Evolutionary conservation across 495 filamentous ascomycete species (phyloP).

Genomic region (Trichoderma orchidacearum): DNA sequence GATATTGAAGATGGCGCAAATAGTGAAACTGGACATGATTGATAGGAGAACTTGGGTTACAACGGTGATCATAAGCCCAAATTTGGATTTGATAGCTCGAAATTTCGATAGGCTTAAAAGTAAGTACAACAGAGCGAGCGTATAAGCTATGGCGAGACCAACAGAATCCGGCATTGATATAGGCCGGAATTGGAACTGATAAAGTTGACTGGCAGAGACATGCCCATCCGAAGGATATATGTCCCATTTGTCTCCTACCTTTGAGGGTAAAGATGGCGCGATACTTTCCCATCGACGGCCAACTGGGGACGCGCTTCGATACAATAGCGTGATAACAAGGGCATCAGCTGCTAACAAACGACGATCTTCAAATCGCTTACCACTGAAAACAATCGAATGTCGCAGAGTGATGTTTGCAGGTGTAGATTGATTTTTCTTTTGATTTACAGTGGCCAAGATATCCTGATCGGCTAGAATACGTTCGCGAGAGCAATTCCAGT

Average conservation of each 20-base stretch:
- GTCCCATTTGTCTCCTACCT: constrained; percentile 34
- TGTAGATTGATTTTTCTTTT: constrained; percentile 34
- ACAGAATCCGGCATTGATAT: constrained; percentile 46
- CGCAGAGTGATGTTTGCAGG: constrained; percentile 54
- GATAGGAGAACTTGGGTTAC: constrained; percentile 52
- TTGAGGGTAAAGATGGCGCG: constrained; percentile 29
- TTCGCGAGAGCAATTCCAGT: constrained; percentile 51
- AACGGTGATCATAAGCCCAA: constrained; percentile 53
- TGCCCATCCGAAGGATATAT: constrained; percentile 44
- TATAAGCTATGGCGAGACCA: constrained; percentile 45
- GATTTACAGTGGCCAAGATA: constrained; percentile 51
- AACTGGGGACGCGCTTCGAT: constrained; percentile 41
- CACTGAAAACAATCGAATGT: constrained; percentile 62
- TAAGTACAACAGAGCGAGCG: constrained; percentile 42
- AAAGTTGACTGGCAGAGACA: constrained; percentile 38
- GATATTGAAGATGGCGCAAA: constrained; percentile 47
- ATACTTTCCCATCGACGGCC: constrained; percentile 45
- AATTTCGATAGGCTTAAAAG: constrained; percentile 42
- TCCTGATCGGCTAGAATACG: constrained; percentile 41
- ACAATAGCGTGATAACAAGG: constrained; percentile 58
- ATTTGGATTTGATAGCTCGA: constrained; percentile 51
- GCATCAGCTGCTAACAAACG: constrained; percentile 53
- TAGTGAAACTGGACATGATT: constrained; percentile 49
- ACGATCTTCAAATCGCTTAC: constrained; percentile 50
- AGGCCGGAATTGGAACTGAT: constrained; percentile 60